Evolutionary conservation across 768 basidiomycete genomes (phyloP), one percentile per base, ranked within the genome.

Genomic region (Termitomyces sp.): DNA sequence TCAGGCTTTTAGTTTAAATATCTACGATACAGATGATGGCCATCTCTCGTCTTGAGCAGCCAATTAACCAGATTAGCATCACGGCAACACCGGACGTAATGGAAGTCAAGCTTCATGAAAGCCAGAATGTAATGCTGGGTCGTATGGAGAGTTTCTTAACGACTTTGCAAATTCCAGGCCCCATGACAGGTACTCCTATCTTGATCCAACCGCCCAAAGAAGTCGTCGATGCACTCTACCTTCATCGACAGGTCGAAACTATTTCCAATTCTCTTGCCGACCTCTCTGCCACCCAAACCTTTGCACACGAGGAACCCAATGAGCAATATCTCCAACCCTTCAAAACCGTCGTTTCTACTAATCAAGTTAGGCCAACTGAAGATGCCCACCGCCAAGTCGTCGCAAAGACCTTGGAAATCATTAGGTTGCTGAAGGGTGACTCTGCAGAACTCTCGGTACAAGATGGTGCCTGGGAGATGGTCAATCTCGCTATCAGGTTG

Each of bases 401-500:
- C 33, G 51, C 58, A 30, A 51, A 52, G 36, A 55, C 58, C 15
- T 18, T 62, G 15, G 54, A 62, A 34, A 62, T 62, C 12, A 52
- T 62, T 2, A 24, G 30, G 15, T 37, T 57, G 11, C 50, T 62
- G 22, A 54, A 62, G 50, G 61, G 55, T 6, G 42, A 46, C 30
- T 52, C 58, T 5, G 50, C 37, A 27, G 49, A 60, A 3, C 60
- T 61, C 15, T 63, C 63, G 9, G 27, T 63, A 11, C 63, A 63
- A 36, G 54, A 58, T 18, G 60, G 63, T 31, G 63, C 63, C n/a
- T 63, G 60, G 63, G 48, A 63, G 6, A 63, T 63, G 60, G 54
- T 61, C 45, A 58, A 61, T 37, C 60, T 61, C 31, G 54, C 60
- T 11, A 58, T 61, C 46, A 57, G 37, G 33, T 44, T 63, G 20